Evolutionary conservation across 1,284 basidiomycete genomes (phyloP).

Genomic region (Violaceomyces palustris): DNA sequence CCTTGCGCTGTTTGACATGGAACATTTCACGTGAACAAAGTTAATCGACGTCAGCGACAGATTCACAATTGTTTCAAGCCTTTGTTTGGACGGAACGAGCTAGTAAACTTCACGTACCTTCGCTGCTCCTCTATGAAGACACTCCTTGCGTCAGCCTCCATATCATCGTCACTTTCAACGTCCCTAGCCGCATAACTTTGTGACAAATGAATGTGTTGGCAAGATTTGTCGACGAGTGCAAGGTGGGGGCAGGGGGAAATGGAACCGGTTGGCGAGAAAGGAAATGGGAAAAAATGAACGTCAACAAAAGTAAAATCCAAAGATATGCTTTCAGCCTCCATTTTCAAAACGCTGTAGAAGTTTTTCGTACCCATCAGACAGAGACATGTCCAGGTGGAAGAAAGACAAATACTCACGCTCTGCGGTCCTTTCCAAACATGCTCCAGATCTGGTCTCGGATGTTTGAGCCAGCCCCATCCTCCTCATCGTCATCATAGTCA

Average conservation of each 20-base stretch:
- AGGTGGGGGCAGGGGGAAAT: no score
- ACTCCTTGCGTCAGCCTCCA: slow-evolving; percentile 45
- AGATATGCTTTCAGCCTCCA: no score
- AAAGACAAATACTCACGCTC: slow-evolving; percentile 7
- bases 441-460: slow-evolving; percentile 45
- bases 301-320: neutral
- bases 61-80: neutral
- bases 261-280: neutral
- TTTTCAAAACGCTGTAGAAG: neutral
- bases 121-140: slow-evolving; percentile 42
- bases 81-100: no score
- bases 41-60: neutral
- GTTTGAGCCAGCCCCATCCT: slow-evolving; percentile 4
- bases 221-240: no score
- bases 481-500: slow-evolving; percentile 1
- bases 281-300: neutral
- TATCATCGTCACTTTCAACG: slow-evolving; percentile 47
- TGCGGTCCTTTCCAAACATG: slow-evolving; percentile 41
- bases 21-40: neutral
- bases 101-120: no score
- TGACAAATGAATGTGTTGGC: no score
- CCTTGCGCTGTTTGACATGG: slow-evolving; percentile 7
- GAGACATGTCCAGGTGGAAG: no score
- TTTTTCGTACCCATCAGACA: neutral
- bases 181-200: slow-evolving; percentile 26